Base-by-base conservation (phyloP, 768 basidiomycete species). In the Candolleomyces aberdarensis region DNA sequence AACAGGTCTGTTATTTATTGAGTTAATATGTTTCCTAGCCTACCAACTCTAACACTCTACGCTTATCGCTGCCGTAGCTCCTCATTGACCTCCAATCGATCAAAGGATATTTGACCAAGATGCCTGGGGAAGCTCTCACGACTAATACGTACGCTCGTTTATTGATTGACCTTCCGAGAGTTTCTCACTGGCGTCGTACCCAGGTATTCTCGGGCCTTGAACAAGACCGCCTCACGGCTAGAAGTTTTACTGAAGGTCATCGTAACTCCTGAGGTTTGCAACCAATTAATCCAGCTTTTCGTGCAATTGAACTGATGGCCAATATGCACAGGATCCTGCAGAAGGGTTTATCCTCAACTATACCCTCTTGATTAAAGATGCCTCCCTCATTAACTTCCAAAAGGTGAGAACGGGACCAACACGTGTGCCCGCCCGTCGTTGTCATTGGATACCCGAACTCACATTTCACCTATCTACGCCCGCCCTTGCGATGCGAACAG, bases 321-420 rank as follows among this genome's bases (percentile, higher is more conserved):
- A 26, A 26, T 14, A 39, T 26, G 8, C 59, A 36, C n/a, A 96
- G 89, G 92, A 96, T 67, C 95, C 96, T 15, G 79, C 92, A 1
- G 94, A 96, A 71, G 93, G 91, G 2, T 98, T 99, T 69, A 92
- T 98, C 62, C 81, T 95, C 58, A 98, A 98, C 69, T 99, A 98
- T 70, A 95, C 93, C 8, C 81, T 98, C 26, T 82, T 98, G 59
- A 92, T 99, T 63, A 93, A 93, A 22, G 96, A 98, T 74, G 88
- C 91, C 5, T 96, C 95, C 2, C 96, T 96, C 74, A 90, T 89
- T 32, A 98, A 98, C 74, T 99, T 99, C 79, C 97, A 98, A 78
- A 99, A 99, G 86, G 94, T 90, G 39, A 43, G 52, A 26, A 48
- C 36, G 36, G 36, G 36, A 36, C 36, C 50, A 26, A 31, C 19